These are phyloP conservation scores for Straminergon stramineum DNA, from an alignment of 225 moss, liverwort and hornwort species.

Conservation along the genomic window DNA sequence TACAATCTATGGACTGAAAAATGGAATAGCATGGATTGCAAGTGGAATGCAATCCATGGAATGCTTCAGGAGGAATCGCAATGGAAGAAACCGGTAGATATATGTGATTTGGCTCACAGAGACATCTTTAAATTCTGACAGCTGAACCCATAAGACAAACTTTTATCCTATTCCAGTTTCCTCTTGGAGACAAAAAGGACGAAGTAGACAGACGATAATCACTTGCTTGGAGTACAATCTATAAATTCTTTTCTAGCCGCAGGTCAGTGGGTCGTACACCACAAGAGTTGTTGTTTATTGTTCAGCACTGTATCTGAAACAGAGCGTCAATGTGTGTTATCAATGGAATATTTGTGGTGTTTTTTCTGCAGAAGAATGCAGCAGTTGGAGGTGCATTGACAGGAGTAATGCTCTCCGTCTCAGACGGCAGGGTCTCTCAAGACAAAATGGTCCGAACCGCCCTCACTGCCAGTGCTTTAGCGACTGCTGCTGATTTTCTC, in stretches of 20 bases:
- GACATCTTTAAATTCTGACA: background rate
- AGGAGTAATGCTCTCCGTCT: conserved; percentile 33
- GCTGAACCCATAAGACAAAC: background rate
- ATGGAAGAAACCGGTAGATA: background rate
- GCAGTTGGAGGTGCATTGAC: conserved; percentile 46
- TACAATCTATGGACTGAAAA: background rate
- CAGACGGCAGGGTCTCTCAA: conserved; percentile 26
- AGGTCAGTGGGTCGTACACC: background rate
- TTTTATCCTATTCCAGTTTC: background rate
- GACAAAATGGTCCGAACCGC: conserved; percentile 47
- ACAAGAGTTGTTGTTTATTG: background rate
- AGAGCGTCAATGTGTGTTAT: background rate
- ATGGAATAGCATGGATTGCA: background rate
- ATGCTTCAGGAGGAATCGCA: background rate
- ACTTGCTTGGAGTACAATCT: background rate
- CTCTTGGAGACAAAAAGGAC: background rate
- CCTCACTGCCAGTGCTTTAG: conserved; percentile 33
- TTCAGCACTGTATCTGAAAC: background rate
- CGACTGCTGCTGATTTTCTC: conserved; percentile 36
- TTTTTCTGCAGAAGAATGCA: conserved; percentile 26
- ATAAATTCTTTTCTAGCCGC: background rate
- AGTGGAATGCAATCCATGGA: background rate
- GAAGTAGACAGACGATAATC: background rate
- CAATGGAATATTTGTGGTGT: background rate
- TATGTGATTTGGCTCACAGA: background rate